A percentile compares a stretch with the other conserved stretches of the same genome.
phyloP scores from a whole-genome alignment of 345 rosid species.

The Lagerstroemia speciosa region DNA sequence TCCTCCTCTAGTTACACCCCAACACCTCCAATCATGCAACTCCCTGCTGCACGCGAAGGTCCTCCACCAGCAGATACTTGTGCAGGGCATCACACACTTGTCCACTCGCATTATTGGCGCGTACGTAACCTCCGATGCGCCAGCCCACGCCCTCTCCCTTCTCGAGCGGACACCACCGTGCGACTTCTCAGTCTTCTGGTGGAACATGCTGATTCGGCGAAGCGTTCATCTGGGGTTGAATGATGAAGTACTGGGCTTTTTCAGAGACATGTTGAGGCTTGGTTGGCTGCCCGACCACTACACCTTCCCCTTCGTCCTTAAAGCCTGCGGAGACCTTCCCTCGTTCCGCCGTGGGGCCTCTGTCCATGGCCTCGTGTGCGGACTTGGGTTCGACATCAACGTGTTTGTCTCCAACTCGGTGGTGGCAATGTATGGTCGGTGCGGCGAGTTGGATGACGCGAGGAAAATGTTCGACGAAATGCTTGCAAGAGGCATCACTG shows the following conservation, averaged over 20 bases:
- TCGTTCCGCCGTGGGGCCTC: slow-evolving; percentile 34
- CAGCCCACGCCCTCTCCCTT: slow-evolving; percentile 40
- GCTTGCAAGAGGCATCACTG: slow-evolving; percentile 29
- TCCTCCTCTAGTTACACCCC: slow-evolving; percentile 19
- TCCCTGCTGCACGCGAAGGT: slow-evolving; percentile 40
- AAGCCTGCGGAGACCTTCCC: slow-evolving; percentile 59
- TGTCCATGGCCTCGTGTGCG: slow-evolving; percentile 34
- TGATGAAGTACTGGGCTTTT: slow-evolving; percentile 27
- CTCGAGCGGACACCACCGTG: slow-evolving; percentile 44
- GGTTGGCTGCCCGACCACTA: slow-evolving; percentile 67
- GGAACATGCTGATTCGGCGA: slow-evolving; percentile 61
- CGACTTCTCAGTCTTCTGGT: slow-evolving; percentile 42
- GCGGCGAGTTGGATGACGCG: slow-evolving; percentile 41
- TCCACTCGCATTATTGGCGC: slow-evolving; percentile 53
- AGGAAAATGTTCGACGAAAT: slow-evolving; percentile 67
- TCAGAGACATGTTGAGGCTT: slow-evolving; percentile 36
- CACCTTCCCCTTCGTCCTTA: slow-evolving; percentile 69
- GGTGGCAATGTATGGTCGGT: slow-evolving; percentile 56
- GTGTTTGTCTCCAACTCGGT: slow-evolving; percentile 65
- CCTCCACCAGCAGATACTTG: slow-evolving; percentile 54
- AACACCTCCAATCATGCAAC: slow-evolving; percentile 51
- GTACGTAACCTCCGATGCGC: slow-evolving; percentile 45
- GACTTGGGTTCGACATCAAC: slow-evolving; percentile 44
- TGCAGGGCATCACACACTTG: slow-evolving; percentile 33
- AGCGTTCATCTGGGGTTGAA: slow-evolving; percentile 27